Evolutionary conservation across 148 eudicot genomes (phyloP).

Genomic region (Camellia sinensis): DNA sequence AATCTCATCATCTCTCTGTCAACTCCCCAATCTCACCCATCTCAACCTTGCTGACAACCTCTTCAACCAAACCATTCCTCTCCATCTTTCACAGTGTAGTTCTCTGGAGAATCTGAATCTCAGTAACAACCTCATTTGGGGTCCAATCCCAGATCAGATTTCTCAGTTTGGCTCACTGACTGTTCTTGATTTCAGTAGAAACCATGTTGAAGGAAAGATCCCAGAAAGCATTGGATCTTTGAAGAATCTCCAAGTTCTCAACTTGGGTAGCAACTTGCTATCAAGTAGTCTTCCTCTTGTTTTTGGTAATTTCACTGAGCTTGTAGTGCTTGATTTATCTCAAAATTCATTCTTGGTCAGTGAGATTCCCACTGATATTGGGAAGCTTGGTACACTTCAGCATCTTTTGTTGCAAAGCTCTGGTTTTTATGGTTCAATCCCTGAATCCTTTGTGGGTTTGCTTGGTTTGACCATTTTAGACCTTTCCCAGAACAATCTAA

Average conservation of each 20-base stretch:
- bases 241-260: constrained; percentile 51
- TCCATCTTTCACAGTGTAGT: constrained; percentile 63
- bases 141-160: constrained; percentile 78
- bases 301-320: constrained; percentile 66
- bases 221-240: constrained; percentile 65
- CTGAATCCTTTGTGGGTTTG: constrained; percentile 52
- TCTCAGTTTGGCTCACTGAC: constrained; percentile 55
- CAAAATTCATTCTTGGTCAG: constrained; percentile 59
- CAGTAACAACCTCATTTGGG: constrained; percentile 79
- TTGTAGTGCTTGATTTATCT: constrained; percentile 73
- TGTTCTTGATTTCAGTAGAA: constrained; percentile 73
- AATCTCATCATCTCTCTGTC: constrained; percentile 60
- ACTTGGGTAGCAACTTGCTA: constrained; percentile 68
- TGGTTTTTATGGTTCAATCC: constrained; percentile 70
- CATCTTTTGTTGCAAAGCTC: constrained; percentile 64
- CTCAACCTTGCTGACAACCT: constrained; percentile 71
- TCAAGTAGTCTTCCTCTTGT: constrained; percentile 59
- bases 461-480: constrained; percentile 49
- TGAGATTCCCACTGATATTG: constrained; percentile 67
- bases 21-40: constrained; percentile 40
- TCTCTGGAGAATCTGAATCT: constrained; percentile 57
- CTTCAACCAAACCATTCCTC: constrained; percentile 79
- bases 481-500: constrained; percentile 80
- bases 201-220: constrained; percentile 67
- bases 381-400: constrained; percentile 54